phyloP scores from a whole-genome alignment of 495 filamentous ascomycete genomes.

The Aspergillus sclerotioniger region DNA sequence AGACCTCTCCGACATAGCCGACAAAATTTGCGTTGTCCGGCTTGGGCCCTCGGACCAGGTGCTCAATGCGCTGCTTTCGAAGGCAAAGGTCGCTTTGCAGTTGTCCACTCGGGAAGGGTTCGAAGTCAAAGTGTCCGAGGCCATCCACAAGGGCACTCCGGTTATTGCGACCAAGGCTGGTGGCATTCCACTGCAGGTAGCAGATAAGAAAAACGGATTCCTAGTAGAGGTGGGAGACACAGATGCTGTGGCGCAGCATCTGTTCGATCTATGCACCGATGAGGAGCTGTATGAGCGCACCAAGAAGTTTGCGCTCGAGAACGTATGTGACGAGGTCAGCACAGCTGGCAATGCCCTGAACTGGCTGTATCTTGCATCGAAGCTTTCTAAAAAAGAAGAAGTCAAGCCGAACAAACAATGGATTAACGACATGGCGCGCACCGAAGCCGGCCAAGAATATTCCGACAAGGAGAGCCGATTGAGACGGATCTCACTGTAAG shows the following conservation, averaged over 20 bases:
- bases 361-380: constrained; percentile 76
- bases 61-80: constrained; percentile 76
- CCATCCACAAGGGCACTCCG: constrained; percentile 79
- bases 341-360: constrained; percentile 76
- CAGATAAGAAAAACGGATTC: constrained; percentile 71
- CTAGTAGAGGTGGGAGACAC: constrained; percentile 72
- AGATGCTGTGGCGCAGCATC: constrained; percentile 66
- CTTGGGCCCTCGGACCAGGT: constrained; percentile 77
- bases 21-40: constrained; percentile 71
- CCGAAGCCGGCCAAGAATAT: constrained; percentile 61
- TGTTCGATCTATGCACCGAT: constrained; percentile 69
- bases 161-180: constrained; percentile 77
- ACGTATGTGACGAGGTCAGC: constrained; percentile 79
- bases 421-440: constrained; percentile 78
- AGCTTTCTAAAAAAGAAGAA: constrained; percentile 51
- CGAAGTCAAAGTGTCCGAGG: constrained; percentile 88
- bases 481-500: constrained; percentile 24
- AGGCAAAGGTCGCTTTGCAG: constrained; percentile 71
- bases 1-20: constrained; percentile 46
- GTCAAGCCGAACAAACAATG: constrained; percentile 55
- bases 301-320: constrained; percentile 60
- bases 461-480: constrained; percentile 60
- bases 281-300: constrained; percentile 61
- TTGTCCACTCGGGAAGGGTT: constrained; percentile 84
- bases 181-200: constrained; percentile 79